phyloP scores from a whole-genome alignment of 1,284 basidiomycete species.

The Cryptococcus sp. region DNA sequence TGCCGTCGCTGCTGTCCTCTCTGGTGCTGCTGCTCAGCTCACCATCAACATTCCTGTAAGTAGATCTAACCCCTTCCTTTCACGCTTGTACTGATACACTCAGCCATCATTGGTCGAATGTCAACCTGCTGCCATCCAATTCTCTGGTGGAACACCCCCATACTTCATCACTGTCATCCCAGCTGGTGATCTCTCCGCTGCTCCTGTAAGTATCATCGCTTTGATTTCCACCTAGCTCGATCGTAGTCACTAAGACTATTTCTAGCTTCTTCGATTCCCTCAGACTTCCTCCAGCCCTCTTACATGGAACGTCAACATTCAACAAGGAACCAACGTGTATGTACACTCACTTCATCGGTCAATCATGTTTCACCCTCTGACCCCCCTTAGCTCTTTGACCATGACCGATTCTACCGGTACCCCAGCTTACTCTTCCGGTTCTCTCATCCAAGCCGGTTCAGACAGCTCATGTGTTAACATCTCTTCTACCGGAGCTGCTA shows the following conservation, averaged over 20 bases:
- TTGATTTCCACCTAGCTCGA: background rate
- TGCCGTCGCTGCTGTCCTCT: conserved; percentile 49
- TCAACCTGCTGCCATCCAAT: conserved; percentile 51
- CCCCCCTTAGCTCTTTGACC: background rate
- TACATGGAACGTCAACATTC: conserved; percentile 63
- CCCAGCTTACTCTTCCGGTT: conserved; percentile 55
- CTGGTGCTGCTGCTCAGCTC: conserved; percentile 49
- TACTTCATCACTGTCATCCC: conserved; percentile 66
- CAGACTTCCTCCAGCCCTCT: conserved; percentile 43
- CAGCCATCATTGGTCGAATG: conserved; percentile 39
- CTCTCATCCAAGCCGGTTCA: conserved; percentile 53
- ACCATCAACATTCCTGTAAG: conserved; percentile 60
- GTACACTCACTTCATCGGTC: conserved; percentile 20
- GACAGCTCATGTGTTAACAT: conserved; percentile 35
- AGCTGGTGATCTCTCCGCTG: conserved; percentile 59
- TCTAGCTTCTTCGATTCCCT: conserved; percentile 12
- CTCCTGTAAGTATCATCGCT: conserved; percentile 57
- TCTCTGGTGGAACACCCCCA: conserved; percentile 57
- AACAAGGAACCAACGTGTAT: conserved; percentile 56
- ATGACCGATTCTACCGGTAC: conserved; percentile 57
- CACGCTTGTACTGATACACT: background rate
- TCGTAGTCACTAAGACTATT: background rate
- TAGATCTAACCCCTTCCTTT: background rate
- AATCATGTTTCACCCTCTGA: conserved; percentile 21
- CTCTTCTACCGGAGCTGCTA: conserved; percentile 8